Base-by-base conservation (phyloP, 768 basidiomycete species). In the Saitozyma podzolica region DNA sequence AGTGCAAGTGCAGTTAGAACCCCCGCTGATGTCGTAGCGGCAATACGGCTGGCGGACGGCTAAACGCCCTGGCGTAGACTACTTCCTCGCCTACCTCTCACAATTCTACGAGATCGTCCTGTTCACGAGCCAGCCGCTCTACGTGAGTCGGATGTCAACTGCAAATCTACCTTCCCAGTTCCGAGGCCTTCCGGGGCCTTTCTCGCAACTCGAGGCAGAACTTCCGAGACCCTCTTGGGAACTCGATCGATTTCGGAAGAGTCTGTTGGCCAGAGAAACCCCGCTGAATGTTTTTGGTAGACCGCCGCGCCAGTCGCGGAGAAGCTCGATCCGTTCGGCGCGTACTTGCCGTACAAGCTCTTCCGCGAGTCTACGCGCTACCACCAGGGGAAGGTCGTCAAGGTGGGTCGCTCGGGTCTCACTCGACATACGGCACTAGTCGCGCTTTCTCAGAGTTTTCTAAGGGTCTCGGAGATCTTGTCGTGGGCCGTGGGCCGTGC, bases 61-160 rank as follows among this genome's bases (percentile, higher is more conserved):
- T 6, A 99, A 98, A 81, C 87, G 96, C 41, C 95, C 96, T 0
- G 96, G 96, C 5, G 90, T 93, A 14, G 96, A 99, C 76, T 98
- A 99, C 81, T 99, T 99, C 85, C 84, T 99, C 41, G 94, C 86
- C 37, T 99, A 99, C 78, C 86, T 99, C 53, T 91, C 92, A 0
- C 95, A 97, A 75, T 99, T 98, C 82, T 99, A 92, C 78, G 96
- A 99, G 82, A 86, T 98, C 61, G 95, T 98, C 41, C 83, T 99
- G 58, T 99, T 98, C 82, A 98, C 94, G 9, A 85, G 87, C 16
- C 92, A 95, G 81, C 85, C 90, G 59, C 83, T 85, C 72, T 97
- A 95, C 79, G 94, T 95, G 67, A 54, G 90, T 84, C n/a, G n/a
- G 29, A n/a, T 10, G n/a, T n/a, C n/a, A 9, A 13, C 29, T 9